Percentiles rank a stretch among this genome's conserved stretches.
Conservation (phyloP, 2,329 filamentous ascomycete species). For the Stagonosporopsis tanaceti region DNA sequence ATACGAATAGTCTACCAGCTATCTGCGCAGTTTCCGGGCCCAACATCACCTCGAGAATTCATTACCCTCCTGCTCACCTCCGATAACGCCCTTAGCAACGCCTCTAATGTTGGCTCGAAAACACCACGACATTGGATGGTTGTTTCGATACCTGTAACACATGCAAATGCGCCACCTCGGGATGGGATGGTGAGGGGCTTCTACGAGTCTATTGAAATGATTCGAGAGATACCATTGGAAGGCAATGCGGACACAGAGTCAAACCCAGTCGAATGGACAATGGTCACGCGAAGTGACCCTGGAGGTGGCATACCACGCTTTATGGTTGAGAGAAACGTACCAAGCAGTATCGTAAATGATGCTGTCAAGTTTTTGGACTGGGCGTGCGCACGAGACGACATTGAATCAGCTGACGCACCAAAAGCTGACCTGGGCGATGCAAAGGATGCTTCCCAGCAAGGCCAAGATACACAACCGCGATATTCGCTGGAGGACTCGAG, state of each 20-base stretch:
- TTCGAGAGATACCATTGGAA: conserved; percentile 76
- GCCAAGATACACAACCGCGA: conserved; percentile 25
- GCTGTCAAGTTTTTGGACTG: conserved; percentile 84
- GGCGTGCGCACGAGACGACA: conserved; percentile 65
- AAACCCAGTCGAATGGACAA: conserved; percentile 86
- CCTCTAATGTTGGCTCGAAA: conserved; percentile 51
- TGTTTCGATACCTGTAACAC: conserved; percentile 82
- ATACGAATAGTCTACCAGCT: conserved; percentile 75
- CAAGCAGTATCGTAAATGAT: conserved; percentile 79
- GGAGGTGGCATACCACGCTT: conserved; percentile 88
- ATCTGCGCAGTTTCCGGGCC: conserved; percentile 88
- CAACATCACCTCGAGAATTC: conserved; percentile 88
- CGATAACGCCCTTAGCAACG: conserved; percentile 58
- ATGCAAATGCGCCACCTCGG: conserved; percentile 74
- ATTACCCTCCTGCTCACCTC: conserved; percentile 79
- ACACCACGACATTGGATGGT: conserved; percentile 79
- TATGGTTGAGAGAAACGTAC: conserved; percentile 89
- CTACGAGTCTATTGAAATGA: conserved; percentile 92
- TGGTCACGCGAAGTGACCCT: conserved; percentile 89
- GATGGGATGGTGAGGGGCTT: conserved; percentile 80
- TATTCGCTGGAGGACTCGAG: conserved; percentile 45
- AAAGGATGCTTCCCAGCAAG: conserved; percentile 36
- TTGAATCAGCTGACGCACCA: conserved; percentile 40
- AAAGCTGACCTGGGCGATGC: conserved; percentile 1
- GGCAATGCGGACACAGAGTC: conserved; percentile 57